These are phyloP conservation scores for Apiospora hydei DNA, from an alignment of 2,329 filamentous ascomycete species.

Conservation along the genomic window DNA sequence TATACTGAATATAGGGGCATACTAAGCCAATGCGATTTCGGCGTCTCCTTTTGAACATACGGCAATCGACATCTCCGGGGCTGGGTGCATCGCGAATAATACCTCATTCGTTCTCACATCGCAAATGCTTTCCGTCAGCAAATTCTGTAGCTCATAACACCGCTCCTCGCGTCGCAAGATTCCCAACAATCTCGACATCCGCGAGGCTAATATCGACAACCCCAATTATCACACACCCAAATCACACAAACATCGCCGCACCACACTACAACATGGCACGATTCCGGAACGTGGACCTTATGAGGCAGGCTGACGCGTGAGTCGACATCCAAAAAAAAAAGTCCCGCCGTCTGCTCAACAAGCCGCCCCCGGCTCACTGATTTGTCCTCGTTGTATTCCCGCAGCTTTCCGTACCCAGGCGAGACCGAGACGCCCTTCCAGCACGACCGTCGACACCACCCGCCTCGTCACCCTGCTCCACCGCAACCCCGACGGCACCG, in stretches of 20 bases:
- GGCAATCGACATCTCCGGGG: neutral
- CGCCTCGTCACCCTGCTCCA: conserved; percentile 69
- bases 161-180: conserved; percentile 18
- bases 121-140: neutral
- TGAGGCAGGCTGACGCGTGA: conserved; percentile 63
- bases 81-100: neutral
- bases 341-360: conserved; percentile 9
- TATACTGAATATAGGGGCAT: conserved; percentile 15
- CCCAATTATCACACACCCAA: neutral
- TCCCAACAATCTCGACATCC: conserved; percentile 14
- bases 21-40: neutral
- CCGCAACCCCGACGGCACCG: conserved; percentile 21
- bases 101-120: neutral
- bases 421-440: conserved; percentile 62
- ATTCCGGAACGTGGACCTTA: conserved; percentile 57
- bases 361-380: neutral
- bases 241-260: conserved; percentile 28
- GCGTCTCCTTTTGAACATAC: neutral
- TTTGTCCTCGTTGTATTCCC: neutral
- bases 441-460: conserved; percentile 56
- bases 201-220: neutral
- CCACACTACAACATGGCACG: conserved; percentile 25
- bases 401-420: conserved; percentile 80
- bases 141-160: neutral
- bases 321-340: conserved; percentile 36